Conservation (phyloP, 2,329 filamentous ascomycete genomes). For the Exophiala bonariae region DNA sequence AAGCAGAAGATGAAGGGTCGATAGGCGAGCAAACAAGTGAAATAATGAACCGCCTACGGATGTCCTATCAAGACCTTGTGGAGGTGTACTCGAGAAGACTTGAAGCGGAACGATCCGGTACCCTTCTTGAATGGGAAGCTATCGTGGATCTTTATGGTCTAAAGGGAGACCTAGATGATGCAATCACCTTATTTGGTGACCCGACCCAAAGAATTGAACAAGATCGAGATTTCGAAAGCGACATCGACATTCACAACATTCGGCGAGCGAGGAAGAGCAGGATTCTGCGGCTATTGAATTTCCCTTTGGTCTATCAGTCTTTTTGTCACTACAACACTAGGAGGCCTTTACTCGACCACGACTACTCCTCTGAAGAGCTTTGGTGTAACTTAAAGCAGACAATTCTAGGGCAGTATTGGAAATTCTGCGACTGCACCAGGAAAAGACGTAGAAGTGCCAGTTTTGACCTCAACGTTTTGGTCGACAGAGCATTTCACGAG, state of each 20-base stretch:
- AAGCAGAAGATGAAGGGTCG: not conserved
- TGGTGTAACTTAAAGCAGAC: conserved; percentile 7
- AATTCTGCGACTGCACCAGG: conserved; percentile 11
- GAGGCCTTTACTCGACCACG: not conserved
- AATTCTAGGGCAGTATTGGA: conserved; percentile 11
- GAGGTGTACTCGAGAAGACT: conserved; percentile 5
- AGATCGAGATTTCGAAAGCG: conserved; percentile 7
- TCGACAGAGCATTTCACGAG: not conserved
- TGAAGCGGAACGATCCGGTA: conserved; percentile 5
- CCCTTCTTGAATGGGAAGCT: conserved; percentile 3
- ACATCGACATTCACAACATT: conserved; percentile 12
- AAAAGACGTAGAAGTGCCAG: conserved; percentile 10
- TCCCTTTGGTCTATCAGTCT: conserved; percentile 5
- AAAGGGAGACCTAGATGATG: conserved; percentile 1
- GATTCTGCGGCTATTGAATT: conserved; percentile 12
- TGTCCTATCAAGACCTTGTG: no score
- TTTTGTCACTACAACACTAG: conserved; percentile 1
- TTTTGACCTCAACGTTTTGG: not conserved
- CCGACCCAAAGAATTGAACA: conserved; percentile 4
- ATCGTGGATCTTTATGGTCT: not conserved
- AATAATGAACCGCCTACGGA: not conserved
- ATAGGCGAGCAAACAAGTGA: not conserved
- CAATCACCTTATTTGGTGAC: conserved; percentile 9
- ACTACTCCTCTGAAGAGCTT: conserved; percentile 1
- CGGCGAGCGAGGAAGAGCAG: conserved; percentile 10